These are phyloP conservation scores for Colletotrichum sp. DNA, from an alignment of 2,329 filamentous ascomycete genomes.

Conservation along the genomic window DNA sequence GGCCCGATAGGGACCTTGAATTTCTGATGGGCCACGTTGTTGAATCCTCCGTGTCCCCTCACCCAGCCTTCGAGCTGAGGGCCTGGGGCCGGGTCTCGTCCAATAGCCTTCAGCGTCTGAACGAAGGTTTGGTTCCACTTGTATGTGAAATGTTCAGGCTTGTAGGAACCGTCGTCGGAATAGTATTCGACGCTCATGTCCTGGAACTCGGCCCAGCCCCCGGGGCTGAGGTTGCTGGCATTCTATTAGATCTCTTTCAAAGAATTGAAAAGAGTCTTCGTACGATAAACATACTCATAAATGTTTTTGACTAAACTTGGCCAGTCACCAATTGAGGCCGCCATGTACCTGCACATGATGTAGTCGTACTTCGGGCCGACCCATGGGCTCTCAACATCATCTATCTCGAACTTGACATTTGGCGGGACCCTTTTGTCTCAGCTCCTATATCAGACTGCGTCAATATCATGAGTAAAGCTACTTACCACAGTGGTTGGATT, in stretches of 20 bases:
- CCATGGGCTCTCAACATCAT: constrained; percentile 37
- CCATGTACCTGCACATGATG: constrained; percentile 40
- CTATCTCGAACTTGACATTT: constrained; percentile 42
- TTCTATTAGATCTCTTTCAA: neutral
- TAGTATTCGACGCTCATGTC: constrained; percentile 30
- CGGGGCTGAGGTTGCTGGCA: constrained; percentile 37
- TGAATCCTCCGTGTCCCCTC: constrained; percentile 36
- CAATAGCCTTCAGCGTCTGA: constrained; percentile 17
- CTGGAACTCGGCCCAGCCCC: constrained; percentile 38
- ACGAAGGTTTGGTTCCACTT: constrained; percentile 27
- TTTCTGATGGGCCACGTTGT: constrained; percentile 31
- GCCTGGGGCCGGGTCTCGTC: constrained; percentile 28
- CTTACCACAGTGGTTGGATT: constrained; percentile 32
- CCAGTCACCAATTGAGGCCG: constrained; percentile 37
- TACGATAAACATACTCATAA: constrained; percentile 22
- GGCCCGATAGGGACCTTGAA: constrained; percentile 39
- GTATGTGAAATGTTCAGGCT: constrained; percentile 18
- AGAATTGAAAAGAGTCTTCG: no score
- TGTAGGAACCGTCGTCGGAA: constrained; percentile 33
- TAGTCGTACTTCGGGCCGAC: constrained; percentile 34
- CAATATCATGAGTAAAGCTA: neutral
- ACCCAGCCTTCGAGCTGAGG: constrained; percentile 32
- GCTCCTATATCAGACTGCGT: neutral
- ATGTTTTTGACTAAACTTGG: constrained; percentile 25
- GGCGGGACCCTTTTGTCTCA: constrained; percentile 28